Evolutionary conservation across 352 stramenopile genomes (phyloP), one percentile per base, ranked within the genome.

Genomic region (Phytophthora agathidicida): DNA sequence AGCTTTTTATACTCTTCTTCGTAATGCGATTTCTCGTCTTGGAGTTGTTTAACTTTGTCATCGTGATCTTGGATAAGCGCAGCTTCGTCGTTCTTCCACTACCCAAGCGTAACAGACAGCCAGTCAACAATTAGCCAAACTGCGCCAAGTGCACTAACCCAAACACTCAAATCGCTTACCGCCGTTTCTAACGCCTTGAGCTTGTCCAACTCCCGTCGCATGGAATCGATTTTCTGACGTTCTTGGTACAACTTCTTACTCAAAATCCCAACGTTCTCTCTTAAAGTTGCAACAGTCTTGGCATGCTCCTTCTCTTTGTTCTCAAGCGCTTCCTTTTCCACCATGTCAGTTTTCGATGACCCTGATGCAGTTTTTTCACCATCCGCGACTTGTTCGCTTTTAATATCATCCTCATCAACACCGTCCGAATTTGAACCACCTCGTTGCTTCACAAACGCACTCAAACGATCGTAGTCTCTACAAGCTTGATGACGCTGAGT

Each of bases 401-500:
- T 68, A 1, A 50, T 38, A 24, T 72, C 67, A 13, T 26, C 30
- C 7, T 30, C 63, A 33, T 53, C 27, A n/a, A 36, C 44, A 38
- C 28, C 38, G 8, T 57, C 41, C 3, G 37, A 57, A 57, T 59
- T 58, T 35, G 60, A 43, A 60, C 35, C 27, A 44, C 67, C 56
- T 7, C 58, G 57, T 45, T 71, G 56, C 43, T 91, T 75, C n/a
- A 93, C 53, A 26, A 69, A 81, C 38, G 75, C 57, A 36, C 75
- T 81, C 23, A 93, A 33, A 14, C 86, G 83, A 54, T 96, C 86
- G 23, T 85, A 88, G 14, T 89, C 80, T 38, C 86, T 71, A 60
- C 84, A 94, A 13, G 80, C 86, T 19, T 68, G 77, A 75, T 95
- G 86, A 0, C 86, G 75, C 47, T 94, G 83, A 4, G 78, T 69